Base-by-base conservation (phyloP, 176 grass and related monocot species). In the Triticum urartu region DNA sequence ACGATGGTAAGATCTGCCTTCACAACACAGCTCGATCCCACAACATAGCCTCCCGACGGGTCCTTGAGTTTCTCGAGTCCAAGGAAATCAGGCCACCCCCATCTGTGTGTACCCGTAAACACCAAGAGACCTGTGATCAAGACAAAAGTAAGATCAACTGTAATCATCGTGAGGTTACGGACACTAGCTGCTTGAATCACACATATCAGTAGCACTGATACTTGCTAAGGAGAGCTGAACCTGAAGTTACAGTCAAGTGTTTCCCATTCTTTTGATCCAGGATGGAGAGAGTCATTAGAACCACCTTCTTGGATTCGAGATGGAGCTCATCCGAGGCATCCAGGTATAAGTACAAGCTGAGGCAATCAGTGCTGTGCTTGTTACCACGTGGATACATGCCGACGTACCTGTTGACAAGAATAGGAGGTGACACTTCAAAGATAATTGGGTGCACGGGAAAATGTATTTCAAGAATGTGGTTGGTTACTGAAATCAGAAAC, bases 331-430 rank as follows among this genome's bases (percentile, higher is more conserved):
- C 78, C 7, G 1, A 11, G 14, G 61, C 26, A 36, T 64, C 20
- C 52, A 33, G 66, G 54, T 50, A 2, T 17, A 80, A 50, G 77
- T 0, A 80, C 52, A 80, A 13, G 34, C 13, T 52, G 13, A 87
- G 26, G 9, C 56, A 87, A 17, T 50, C 25, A 25, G 67, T 80
- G 77, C 5, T 80, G 56, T 21, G 73, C 10, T 25, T 0, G 5
- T 87, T 36, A 63, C 77, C 85, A 38, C 4, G 11, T 48, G 85
- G 76, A 72, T 73, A 18, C 54, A 81, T 64, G 1, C 1, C 50
- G 54, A 81, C 42, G 39, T 48, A 17, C 85, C 67, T 87, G 68
- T 76, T 76, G 43, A 76, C 48, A 4, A 54, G 30, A 13, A 76
- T 76, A 14, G 8, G 38, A 45, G 25, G 39, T 47, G 70, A 13